Base-by-base conservation (phyloP, 768 basidiomycete genomes). In the Pleurotus platypus region DNA sequence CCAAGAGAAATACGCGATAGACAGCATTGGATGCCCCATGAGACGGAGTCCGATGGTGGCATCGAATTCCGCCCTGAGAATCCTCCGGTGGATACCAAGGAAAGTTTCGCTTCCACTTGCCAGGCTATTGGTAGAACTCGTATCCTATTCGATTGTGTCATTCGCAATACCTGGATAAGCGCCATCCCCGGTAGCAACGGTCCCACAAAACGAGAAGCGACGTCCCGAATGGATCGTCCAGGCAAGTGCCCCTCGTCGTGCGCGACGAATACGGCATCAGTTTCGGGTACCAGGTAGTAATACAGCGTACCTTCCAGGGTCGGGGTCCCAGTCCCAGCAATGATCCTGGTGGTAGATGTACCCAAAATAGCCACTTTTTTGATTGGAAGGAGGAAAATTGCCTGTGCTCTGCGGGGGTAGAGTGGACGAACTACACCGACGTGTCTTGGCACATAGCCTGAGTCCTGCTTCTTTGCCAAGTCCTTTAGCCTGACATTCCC, bases 211-310 rank as follows among this genome's bases (percentile, higher is more conserved):
- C 35, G 15, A 18, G 37, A 54, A 54, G 51, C 51, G 51, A 54
- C 12, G 16, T 42, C 51, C 51, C 51, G 51, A 54, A 54, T 7
- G 51, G 51, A 54, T 54, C 51, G 51, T 24, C 51, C 39, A 50
- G 4, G 15, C 6, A 37, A 18, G 18, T 9, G 42, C 8, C 30
- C 24, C 7, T 35, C 8, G 11, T 35, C 30, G 30, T 9, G 30
- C 30, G 30, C 30, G 30, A 35, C 30, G 30, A 11, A 35, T 35
- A 11, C 30, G 30, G 30, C 30, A 35, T 35, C 30, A 35, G 30
- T 35, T 35, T 35, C 30, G 30, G 30, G 11, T 35, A 35, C 30
- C 30, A 20, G 15, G 16, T n/a, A 16, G 16, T 40, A 54, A n/a
- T n/a, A 54, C 39, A 22, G 39, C n/a, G 37, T 54, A 39, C 18